Conservation (phyloP, 1,139 yeast species). For the Sugiyamaella castrensis region DNA sequence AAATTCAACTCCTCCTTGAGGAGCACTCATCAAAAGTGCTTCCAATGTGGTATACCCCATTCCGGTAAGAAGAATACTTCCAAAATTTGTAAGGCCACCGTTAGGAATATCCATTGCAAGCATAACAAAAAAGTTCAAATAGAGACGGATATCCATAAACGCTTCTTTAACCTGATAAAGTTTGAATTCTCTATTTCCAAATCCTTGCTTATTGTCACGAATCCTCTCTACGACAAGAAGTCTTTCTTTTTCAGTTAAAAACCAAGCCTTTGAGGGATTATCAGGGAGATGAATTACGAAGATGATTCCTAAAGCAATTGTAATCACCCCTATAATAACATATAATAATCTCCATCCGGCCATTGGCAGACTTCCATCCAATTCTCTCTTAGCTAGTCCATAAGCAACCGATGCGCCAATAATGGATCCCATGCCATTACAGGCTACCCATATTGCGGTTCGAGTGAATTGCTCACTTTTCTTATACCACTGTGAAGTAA, state of each 20-base stretch:
- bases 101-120: conserved; percentile 49
- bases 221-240: conserved; percentile 52
- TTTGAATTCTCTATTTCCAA: conserved; percentile 55
- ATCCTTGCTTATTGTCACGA: conserved; percentile 47
- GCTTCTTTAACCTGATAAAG: conserved; percentile 50
- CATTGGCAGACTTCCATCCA: conserved; percentile 36
- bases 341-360: conserved; percentile 52
- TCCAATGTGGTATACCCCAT: conserved; percentile 42
- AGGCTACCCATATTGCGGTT: conserved; percentile 50
- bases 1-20: conserved; percentile 39
- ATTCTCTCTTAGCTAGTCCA: conserved; percentile 42
- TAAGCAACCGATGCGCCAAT: conserved; percentile 56
- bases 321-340: conserved; percentile 48
- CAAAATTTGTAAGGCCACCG: conserved; percentile 52
- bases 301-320: conserved; percentile 50
- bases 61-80: conserved; percentile 41
- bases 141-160: conserved; percentile 45
- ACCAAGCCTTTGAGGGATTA: conserved; percentile 55
- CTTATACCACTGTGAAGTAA: conserved; percentile 54
- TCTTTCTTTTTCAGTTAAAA: conserved; percentile 48
- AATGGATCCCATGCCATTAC: conserved; percentile 55
- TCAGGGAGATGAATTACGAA: conserved; percentile 50
- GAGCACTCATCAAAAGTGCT: conserved; percentile 43
- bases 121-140: conserved; percentile 45
- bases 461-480: conserved; percentile 52